A percentile compares a stretch with the other conserved stretches of the same genome.
Conservation (phyloP, 2,329 filamentous ascomycete species). For the Cladophialophora bantiana region DNA sequence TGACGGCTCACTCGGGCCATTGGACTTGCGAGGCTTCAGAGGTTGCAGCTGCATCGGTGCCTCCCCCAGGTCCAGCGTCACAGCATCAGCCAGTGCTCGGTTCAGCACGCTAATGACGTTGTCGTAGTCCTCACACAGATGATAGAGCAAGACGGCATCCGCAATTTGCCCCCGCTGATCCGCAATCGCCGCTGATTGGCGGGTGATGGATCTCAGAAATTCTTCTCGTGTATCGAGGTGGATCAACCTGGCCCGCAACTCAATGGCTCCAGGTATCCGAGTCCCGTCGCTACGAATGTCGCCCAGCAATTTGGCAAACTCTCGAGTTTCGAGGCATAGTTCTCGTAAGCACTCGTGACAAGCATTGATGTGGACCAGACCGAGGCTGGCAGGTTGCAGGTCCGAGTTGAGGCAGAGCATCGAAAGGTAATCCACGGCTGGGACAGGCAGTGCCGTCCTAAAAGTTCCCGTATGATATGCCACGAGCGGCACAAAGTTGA, state of each 20-base stretch:
- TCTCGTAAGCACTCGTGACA: constrained; percentile 94
- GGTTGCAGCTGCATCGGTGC: constrained; percentile 79
- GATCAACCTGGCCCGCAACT: constrained; percentile 82
- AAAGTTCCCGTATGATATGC: constrained; percentile 97
- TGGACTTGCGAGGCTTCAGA: constrained; percentile 70
- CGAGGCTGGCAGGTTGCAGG: constrained; percentile 70
- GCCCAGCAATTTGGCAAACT: constrained; percentile 91
- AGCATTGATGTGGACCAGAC: constrained; percentile 77
- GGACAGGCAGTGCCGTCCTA: constrained; percentile 84
- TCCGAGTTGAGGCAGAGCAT: constrained; percentile 93
- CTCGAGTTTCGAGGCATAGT: constrained; percentile 92
- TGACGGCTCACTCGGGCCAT: constrained; percentile 39
- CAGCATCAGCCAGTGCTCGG: constrained; percentile 85
- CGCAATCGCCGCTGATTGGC: constrained; percentile 88
- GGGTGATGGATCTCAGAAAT: constrained; percentile 88
- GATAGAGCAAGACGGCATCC: constrained; percentile 92
- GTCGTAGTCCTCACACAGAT: constrained; percentile 93
- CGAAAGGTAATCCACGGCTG: constrained; percentile 90
- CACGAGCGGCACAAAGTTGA: constrained; percentile 93
- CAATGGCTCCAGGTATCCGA: constrained; percentile 84
- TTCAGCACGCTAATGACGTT: constrained; percentile 91
- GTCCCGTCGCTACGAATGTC: constrained; percentile 87
- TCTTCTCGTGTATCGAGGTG: constrained; percentile 79
- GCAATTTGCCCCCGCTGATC: constrained; percentile 89
- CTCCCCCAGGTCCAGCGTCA: constrained; percentile 84